phyloP scores from a whole-genome alignment of 768 basidiomycete species.

The Pulveroboletus sp. region DNA sequence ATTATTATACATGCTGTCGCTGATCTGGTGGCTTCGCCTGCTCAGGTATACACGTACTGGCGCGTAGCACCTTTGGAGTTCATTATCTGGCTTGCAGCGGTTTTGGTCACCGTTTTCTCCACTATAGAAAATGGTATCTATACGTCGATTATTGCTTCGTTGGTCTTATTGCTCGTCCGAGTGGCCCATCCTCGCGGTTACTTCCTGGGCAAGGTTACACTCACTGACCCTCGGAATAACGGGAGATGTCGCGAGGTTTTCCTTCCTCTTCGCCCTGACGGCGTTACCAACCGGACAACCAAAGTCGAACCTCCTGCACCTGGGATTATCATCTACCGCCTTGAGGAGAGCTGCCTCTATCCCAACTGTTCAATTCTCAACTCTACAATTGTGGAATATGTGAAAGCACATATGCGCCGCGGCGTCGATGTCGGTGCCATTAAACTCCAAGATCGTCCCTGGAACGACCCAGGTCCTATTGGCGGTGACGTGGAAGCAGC shows the following conservation, averaged over 20 bases:
- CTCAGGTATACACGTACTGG: conserved; percentile 86
- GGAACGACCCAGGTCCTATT: conserved; percentile 88
- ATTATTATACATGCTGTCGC: conserved; percentile 93
- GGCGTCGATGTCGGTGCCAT: conserved; percentile 70
- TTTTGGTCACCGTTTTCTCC: conserved; percentile 88
- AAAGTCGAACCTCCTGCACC: conserved; percentile 74
- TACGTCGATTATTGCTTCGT: conserved; percentile 74
- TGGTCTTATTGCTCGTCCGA: conserved; percentile 77
- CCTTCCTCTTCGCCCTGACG: conserved; percentile 63
- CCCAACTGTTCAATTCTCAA: conserved; percentile 72
- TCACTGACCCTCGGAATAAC: conserved; percentile 38
- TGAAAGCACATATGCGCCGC: conserved; percentile 70
- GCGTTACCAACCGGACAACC: conserved; percentile 63
- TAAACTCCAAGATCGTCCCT: conserved; percentile 69
- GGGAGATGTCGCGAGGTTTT: conserved; percentile 66
- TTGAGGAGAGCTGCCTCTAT: conserved; percentile 86
- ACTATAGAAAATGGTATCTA: conserved; percentile 92
- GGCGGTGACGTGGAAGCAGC: conserved; percentile 44
- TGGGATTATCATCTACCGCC: conserved; percentile 87
- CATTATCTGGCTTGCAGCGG: conserved; percentile 81
- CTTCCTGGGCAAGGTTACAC: conserved; percentile 82
- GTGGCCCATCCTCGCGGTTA: conserved; percentile 83
- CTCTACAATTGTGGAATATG: conserved; percentile 70
- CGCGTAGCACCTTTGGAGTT: conserved; percentile 90
- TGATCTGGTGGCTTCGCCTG: conserved; percentile 81